phyloP scores from a whole-genome alignment of 2,329 filamentous ascomycete genomes.

The Fusarium nurragi region DNA sequence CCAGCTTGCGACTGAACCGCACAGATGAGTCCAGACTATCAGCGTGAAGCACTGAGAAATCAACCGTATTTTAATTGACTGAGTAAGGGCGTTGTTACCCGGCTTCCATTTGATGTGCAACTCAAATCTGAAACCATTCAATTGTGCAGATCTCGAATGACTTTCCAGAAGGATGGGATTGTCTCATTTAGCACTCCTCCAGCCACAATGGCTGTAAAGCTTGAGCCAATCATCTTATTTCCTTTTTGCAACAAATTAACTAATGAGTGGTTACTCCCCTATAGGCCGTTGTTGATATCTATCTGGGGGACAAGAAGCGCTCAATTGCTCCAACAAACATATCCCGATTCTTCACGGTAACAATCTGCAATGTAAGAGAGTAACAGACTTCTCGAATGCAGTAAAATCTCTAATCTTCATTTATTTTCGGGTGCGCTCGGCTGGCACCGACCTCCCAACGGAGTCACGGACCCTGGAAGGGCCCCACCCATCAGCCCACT shows the following conservation, averaged over 20 bases:
- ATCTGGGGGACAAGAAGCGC: slow-evolving; percentile 1
- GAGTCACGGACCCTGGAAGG: slow-evolving; percentile 36
- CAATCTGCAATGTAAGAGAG: background rate
- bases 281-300: slow-evolving; percentile 12
- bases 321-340: no score
- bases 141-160: slow-evolving; percentile 25
- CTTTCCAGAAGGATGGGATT: slow-evolving; percentile 17
- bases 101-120: background rate
- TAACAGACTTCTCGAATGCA: background rate
- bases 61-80: no score
- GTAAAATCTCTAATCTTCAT: background rate
- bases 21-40: no score
- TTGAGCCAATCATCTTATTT: slow-evolving; percentile 26
- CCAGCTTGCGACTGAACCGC: no score
- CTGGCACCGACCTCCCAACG: slow-evolving; percentile 30
- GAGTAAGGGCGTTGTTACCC: background rate
- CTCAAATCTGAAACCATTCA: slow-evolving; percentile 1
- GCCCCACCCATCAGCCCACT: slow-evolving; percentile 43
- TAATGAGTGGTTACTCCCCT: slow-evolving; percentile 15
- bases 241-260: background rate
- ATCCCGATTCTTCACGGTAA: no score
- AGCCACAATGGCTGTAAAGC: slow-evolving; percentile 4
- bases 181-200: background rate
- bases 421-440: slow-evolving; percentile 41
- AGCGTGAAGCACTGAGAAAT: no score